Base-by-base conservation (phyloP, 495 filamentous ascomycete species). In the Xylaria grammica region DNA sequence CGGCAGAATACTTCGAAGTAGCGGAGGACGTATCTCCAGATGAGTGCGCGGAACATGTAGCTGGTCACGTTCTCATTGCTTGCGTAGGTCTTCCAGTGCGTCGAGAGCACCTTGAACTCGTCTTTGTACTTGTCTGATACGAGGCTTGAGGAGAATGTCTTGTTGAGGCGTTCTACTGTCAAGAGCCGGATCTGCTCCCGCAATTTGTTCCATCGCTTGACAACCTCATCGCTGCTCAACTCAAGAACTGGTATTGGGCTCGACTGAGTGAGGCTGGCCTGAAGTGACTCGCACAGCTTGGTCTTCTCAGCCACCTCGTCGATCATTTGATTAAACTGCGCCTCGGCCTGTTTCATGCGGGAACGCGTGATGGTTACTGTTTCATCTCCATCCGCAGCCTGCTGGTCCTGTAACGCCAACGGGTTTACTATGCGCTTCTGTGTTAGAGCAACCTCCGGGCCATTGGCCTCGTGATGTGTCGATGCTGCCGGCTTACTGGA, bases 11-110 rank as follows among this genome's bases (percentile, higher is more conserved):
- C 63, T n/a, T 32, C 46, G 48, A 74, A 65, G 10, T 65, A 52
- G 10, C 60, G 63, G 61, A 42, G 48, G 34, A 74, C 32, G 19
- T 70, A 74, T 26, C 72, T 58, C 72, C 72, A 74, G 53, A 74
- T 67, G 29, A 74, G 63, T 0, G 67, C 72, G 11, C 65, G 67
- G 54, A 74, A 65, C 38, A 74, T 40, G 51, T 69, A 74, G 62
- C 42, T 48, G 3, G 67, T 66, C 40, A 70, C n/a, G 27, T 63
- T 32, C 19, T 45, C 27, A 10, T 30, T 68, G 40, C 42, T 66
- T 2, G 62, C 24, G 60, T 74, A 74, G 44, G 42, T 48, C 40
- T 63, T 65, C 72, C 72, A 74, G 50, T 68, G 65, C n/a, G 62
- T 61, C 27, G 69, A 69, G 5, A 74, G 65, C 9, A 60, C 52